These are phyloP conservation scores for Capronia coronata DNA, from an alignment of 2,329 filamentous ascomycete species.

Conservation along the genomic window DNA sequence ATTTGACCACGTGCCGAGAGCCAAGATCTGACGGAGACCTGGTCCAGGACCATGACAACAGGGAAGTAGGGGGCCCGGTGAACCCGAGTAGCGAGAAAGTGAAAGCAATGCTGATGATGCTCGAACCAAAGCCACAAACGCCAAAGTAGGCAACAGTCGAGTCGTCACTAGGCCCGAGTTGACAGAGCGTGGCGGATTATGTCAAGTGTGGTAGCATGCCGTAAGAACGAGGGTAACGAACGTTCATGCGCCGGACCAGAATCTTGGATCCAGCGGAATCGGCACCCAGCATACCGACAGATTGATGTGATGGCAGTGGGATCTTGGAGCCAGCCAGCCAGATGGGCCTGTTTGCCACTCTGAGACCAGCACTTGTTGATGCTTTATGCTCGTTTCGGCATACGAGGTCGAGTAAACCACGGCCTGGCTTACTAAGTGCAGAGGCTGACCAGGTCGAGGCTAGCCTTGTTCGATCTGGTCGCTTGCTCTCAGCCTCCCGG, in stretches of 20 bases:
- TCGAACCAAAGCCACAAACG: not conserved
- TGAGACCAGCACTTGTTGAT: no score
- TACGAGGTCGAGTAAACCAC: no score
- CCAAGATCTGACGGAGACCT: constrained; percentile 9
- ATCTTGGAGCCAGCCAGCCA: not conserved
- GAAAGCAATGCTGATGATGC: not conserved
- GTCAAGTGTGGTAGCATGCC: not conserved
- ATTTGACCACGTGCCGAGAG: constrained; percentile 13
- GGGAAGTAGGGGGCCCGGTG: constrained; percentile 2
- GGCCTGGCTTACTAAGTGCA: constrained; percentile 13
- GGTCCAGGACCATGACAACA: not conserved
- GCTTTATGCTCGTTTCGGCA: no score
- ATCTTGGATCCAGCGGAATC: not conserved
- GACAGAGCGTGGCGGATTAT: constrained; percentile 1
- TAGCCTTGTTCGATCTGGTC: constrained; percentile 10
- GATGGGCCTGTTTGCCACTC: not conserved
- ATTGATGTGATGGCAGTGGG: not conserved
- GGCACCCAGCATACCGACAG: not conserved
- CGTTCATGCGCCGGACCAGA: not conserved
- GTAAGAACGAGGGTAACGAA: constrained; percentile 7
- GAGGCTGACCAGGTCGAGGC: constrained; percentile 9
- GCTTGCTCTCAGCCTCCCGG: constrained; percentile 12
- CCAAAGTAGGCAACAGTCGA: not conserved
- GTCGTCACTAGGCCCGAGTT: constrained; percentile 13
- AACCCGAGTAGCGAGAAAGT: not conserved